Evolutionary conservation across 805 yeast genomes (phyloP), one percentile per base, ranked within the genome.

Genomic region (Sporopachydermia quercuum): DNA sequence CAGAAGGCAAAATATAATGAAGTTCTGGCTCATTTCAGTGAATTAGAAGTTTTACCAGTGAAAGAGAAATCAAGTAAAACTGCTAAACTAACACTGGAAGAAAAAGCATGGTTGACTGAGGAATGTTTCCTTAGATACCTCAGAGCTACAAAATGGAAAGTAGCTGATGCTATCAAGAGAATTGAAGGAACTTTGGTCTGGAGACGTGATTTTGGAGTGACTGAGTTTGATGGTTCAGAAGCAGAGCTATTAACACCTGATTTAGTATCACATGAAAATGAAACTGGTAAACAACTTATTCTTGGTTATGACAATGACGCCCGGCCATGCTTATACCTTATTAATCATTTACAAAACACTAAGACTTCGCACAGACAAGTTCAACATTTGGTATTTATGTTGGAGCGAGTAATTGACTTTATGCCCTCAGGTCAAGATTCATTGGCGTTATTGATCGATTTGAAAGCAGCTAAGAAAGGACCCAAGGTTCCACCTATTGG

Each of bases 391-490:
- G 97, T 91, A 4, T 89, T 68, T 62, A 80, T 80, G 86, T 67
- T 91, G 40, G 99, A 91, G 59, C 70, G 87, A 43, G 94, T 82
- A 35, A 87, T 89, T 42, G 93, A 86, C 57, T 83, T 73, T 58
- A 89, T 91, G 96, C 96, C 96, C 1, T 70, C 85, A 0, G 97
- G 97, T 16, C 98, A 91, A 60, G 98, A 89, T 54, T 79, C 93
- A 8, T 64, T 91, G 40, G 95, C 97, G 1, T 62, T 91, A 40
- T 65, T 93, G 46, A 89, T 91, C 47, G 98, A 91, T 59, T 89
- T 91, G 61, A 84, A 89, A 58, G 77, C 82, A 15, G 76, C 84
- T 43, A 83, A 41, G 68, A 63, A 53, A 52, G 68, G 62, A 23
- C 68, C 67, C 56, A 84, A 81, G 54, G 74, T 85, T 42, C 97